phyloP scores from a whole-genome alignment of 23 red algal genomes.

The Gracilaria gracilis region DNA sequence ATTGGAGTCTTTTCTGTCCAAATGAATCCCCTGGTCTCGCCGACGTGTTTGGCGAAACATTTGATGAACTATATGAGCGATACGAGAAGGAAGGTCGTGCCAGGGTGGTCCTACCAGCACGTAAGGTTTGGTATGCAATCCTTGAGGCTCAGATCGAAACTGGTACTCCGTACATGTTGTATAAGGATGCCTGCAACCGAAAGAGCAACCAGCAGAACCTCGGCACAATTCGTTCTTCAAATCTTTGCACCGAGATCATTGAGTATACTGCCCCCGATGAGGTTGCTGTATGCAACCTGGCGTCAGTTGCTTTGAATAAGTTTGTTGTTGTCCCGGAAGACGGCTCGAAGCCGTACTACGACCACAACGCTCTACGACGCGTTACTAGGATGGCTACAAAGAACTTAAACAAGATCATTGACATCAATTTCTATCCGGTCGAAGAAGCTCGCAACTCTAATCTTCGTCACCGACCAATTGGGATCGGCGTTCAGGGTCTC shows the following conservation, averaged over 20 bases:
- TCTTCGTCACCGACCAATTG: conserved; percentile 92
- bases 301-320: conserved; percentile 94
- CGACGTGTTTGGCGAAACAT: conserved; percentile 88
- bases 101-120: conserved; percentile 64
- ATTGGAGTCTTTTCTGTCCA: conserved; percentile 97
- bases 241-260: conserved; percentile 99
- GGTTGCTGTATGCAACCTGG: conserved; percentile 99
- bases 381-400: conserved; percentile 82
- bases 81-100: conserved; percentile 95
- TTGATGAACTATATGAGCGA: conserved; percentile 85
- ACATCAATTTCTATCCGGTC: conserved; percentile 97
- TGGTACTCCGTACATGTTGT: conserved; percentile 98
- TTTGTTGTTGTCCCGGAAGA: conserved; percentile 84
- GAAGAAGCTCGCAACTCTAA: conserved; percentile 92
- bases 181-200: conserved; percentile 97
- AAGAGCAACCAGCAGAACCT: conserved; percentile 99
- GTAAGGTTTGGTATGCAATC: conserved; percentile 98
- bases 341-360: conserved; percentile 65
- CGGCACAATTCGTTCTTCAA: conserved; percentile 92
- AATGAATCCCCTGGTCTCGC: conserved; percentile 97
- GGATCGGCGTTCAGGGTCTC: conserved; percentile 95
- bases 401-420: conserved; percentile 99
- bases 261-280: conserved; percentile 98
- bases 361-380: conserved; percentile 75
- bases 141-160: conserved; percentile 99